Percentiles rank a stretch among this genome's conserved stretches.
These are phyloP conservation scores for Holtermanniella nyarrowii DNA, from an alignment of 768 basidiomycete species.

Conservation along the genomic window DNA sequence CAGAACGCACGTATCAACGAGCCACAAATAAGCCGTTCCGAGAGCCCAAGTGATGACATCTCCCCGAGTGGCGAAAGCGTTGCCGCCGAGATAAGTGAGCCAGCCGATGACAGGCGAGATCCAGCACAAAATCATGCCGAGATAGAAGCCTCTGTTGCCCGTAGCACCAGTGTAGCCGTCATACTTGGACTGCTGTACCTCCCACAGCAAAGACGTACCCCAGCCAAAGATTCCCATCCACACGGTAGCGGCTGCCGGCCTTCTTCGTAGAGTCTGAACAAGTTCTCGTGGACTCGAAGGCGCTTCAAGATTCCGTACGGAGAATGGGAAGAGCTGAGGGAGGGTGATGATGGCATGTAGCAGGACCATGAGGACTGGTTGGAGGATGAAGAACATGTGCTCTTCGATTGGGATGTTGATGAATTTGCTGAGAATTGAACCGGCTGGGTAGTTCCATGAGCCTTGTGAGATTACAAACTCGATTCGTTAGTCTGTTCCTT, in stretches of 20 bases:
- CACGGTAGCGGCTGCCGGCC: constrained; percentile 11
- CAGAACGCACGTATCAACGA: constrained; percentile 35
- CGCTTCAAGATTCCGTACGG: neutral
- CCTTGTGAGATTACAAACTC: constrained; percentile 9
- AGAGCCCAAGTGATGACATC: constrained; percentile 7
- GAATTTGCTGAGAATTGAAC: constrained; percentile 27
- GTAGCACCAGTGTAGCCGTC: constrained; percentile 1
- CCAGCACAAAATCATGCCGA: constrained; percentile 36
- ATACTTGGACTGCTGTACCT: constrained; percentile 11
- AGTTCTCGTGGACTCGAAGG: neutral
- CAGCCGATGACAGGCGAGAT: constrained; percentile 32
- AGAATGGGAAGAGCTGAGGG: constrained; percentile 23
- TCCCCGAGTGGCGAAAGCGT: neutral
- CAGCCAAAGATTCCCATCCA: constrained; percentile 13
- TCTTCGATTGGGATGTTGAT: constrained; percentile 35
- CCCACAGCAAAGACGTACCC: constrained; percentile 16
- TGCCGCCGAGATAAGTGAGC: constrained; percentile 30
- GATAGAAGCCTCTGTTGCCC: constrained; percentile 28
- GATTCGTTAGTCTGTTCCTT: neutral
- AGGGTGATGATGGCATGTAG: constrained; percentile 24
- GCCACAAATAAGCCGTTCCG: constrained; percentile 21
- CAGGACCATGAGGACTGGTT: constrained; percentile 33
- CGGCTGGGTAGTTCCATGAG: constrained; percentile 33
- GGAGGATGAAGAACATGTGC: constrained; percentile 38
- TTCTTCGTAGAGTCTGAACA: constrained; percentile 25